Percentiles rank a stretch among this genome's conserved stretches.
Conservation (phyloP, 345 rosid species). For the Eucalyptus dawsonii region DNA sequence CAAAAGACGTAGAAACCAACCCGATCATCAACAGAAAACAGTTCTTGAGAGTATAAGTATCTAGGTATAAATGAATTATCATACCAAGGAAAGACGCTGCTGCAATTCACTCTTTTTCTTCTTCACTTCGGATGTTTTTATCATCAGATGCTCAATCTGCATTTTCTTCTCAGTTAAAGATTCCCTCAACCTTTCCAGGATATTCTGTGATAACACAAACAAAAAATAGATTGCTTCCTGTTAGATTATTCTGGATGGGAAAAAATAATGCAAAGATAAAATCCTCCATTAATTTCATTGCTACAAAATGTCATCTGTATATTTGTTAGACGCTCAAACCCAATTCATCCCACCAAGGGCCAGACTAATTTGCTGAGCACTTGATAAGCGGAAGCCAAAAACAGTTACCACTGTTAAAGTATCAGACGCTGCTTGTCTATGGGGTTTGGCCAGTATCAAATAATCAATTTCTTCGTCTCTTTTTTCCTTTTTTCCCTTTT, state of each 20-base stretch:
- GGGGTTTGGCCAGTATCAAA: neutral
- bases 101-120: conserved; percentile 50
- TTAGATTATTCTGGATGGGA: neutral
- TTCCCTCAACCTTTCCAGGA: conserved; percentile 44
- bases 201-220: conserved; percentile 16
- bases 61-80: neutral
- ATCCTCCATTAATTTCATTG: neutral
- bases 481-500: neutral
- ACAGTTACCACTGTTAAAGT: neutral
- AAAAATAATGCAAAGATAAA: neutral
- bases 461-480: neutral
- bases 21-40: neutral
- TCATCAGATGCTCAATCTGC: conserved; percentile 52
- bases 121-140: conserved; percentile 55
- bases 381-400: neutral
- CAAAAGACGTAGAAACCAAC: neutral
- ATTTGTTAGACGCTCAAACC: neutral
- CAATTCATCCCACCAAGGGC: neutral
- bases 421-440: neutral
- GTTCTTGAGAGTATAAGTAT: neutral
- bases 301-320: neutral
- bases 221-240: neutral
- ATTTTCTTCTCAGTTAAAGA: conserved; percentile 55
- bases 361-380: neutral
- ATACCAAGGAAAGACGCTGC: conserved; percentile 50